These are phyloP conservation scores for Fistulifera solaris DNA, from an alignment of 108 stramenopile species.

Conservation along the genomic window DNA sequence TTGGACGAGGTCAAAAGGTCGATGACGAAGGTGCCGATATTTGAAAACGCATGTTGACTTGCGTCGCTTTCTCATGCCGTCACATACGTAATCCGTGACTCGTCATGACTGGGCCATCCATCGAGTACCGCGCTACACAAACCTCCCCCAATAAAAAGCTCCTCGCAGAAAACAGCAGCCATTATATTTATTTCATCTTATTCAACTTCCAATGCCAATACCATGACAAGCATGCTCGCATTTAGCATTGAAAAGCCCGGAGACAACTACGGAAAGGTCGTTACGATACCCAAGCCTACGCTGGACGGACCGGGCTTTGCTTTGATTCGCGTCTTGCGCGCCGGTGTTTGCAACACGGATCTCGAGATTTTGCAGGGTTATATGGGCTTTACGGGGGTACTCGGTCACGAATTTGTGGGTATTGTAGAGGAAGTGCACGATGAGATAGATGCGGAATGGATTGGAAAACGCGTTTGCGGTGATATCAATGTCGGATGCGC, in stretches of 20 bases:
- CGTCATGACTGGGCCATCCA: no score
- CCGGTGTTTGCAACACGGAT: conserved; percentile 76
- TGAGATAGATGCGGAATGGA: conserved; percentile 19
- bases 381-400: conserved; percentile 60
- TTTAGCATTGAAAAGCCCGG: conserved; percentile 27
- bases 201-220: no score
- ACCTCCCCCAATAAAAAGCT: no score
- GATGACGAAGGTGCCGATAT: no score
- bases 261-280: conserved; percentile 20
- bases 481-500: conserved; percentile 68
- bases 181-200: no score
- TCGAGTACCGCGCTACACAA: no score
- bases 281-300: conserved; percentile 1
- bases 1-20: no score
- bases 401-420: conserved; percentile 79
- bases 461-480: conserved; percentile 50
- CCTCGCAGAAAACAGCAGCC: no score
- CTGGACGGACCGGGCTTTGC: conserved; percentile 14
- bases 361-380: conserved; percentile 74
- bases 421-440: conserved; percentile 28
- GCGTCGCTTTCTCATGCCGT: no score
- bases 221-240: conserved; percentile 14
- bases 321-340: conserved; percentile 46
- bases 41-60: no score
- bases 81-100: no score